These are phyloP conservation scores for Physcomitrellopsis africana DNA, from an alignment of 225 moss, liverwort and hornwort genomes.

Conservation along the genomic window DNA sequence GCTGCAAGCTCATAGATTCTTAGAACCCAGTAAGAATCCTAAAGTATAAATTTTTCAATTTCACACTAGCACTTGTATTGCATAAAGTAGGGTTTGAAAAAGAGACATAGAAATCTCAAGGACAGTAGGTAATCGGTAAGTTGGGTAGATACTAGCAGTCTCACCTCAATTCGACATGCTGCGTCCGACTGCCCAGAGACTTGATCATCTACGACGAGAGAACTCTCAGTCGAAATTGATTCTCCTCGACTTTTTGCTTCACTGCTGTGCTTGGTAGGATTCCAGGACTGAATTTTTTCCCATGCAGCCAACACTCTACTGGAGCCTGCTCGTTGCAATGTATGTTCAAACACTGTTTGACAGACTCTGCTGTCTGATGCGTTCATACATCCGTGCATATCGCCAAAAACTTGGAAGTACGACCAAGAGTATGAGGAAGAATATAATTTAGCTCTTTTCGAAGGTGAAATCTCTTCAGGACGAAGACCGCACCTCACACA, in stretches of 20 bases:
- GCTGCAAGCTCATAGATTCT: too few species aligned
- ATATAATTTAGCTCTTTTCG: constrained; percentile 21
- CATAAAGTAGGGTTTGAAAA: background rate
- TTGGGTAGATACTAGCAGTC: background rate
- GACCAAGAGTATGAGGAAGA: constrained; percentile 37
- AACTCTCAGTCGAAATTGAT: constrained; percentile 10
- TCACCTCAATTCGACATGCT: constrained; percentile 28
- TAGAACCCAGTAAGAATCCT: too few species aligned
- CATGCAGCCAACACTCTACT: constrained; percentile 40
- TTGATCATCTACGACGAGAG: background rate
- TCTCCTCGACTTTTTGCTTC: background rate
- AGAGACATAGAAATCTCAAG: background rate
- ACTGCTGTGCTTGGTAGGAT: constrained; percentile 23
- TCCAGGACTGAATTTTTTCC: constrained; percentile 42
- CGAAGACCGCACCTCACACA: constrained; percentile 29
- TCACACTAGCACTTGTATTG: background rate
- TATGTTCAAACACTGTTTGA: constrained; percentile 4
- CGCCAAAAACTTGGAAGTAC: constrained; percentile 45
- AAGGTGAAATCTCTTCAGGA: constrained; percentile 22
- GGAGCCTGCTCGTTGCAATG: constrained; percentile 27
- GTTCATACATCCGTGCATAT: constrained; percentile 34
- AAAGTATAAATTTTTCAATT: background rate
- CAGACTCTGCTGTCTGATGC: constrained; percentile 8
- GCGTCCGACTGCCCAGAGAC: constrained; percentile 1
- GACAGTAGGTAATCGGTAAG: too few species aligned